Conservation (phyloP, 257 asterid genomes). For the Petrea volubilis region DNA sequence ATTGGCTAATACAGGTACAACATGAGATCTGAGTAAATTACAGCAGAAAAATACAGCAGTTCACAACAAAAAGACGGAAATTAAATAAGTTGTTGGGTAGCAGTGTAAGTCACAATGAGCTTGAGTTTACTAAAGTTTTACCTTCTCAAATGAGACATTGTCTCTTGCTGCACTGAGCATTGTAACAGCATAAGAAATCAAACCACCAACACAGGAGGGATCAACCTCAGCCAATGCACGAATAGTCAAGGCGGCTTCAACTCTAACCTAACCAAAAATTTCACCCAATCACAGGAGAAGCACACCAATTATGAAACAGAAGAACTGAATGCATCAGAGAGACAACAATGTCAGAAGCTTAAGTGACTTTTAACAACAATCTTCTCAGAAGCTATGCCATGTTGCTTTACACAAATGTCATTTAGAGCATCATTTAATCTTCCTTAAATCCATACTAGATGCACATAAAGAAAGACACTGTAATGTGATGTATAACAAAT, state of each 20-base stretch:
- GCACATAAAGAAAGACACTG: slow-evolving; percentile 14
- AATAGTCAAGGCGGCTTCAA: slow-evolving; percentile 96
- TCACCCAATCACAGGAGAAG: slow-evolving; percentile 24
- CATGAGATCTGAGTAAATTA: slow-evolving; percentile 6
- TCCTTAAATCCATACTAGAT: slow-evolving; percentile 4
- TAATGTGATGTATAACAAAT: background rate
- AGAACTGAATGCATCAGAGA: slow-evolving; percentile 25
- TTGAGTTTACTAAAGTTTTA: slow-evolving; percentile 25
- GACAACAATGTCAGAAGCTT: slow-evolving; percentile 10
- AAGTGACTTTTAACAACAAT: slow-evolving; percentile 13
- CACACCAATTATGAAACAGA: background rate
- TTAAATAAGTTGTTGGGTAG: slow-evolving; percentile 13
- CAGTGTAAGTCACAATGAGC: slow-evolving; percentile 11
- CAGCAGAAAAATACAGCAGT: background rate
- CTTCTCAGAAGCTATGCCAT: slow-evolving; percentile 20
- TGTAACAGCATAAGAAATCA: slow-evolving; percentile 92
- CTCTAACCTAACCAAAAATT: slow-evolving; percentile 68
- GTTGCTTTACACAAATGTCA: background rate
- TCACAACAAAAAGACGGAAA: slow-evolving; percentile 1
- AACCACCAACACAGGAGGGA: slow-evolving; percentile 94
- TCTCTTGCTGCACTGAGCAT: slow-evolving; percentile 91
- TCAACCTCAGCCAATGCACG: slow-evolving; percentile 95
- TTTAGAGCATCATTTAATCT: background rate
- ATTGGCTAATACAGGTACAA: slow-evolving; percentile 7
- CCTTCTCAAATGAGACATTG: slow-evolving; percentile 85